Evolutionary conservation across 2,329 filamentous ascomycete species (phyloP).

Genomic region (Blastomyces emzantsi): DNA sequence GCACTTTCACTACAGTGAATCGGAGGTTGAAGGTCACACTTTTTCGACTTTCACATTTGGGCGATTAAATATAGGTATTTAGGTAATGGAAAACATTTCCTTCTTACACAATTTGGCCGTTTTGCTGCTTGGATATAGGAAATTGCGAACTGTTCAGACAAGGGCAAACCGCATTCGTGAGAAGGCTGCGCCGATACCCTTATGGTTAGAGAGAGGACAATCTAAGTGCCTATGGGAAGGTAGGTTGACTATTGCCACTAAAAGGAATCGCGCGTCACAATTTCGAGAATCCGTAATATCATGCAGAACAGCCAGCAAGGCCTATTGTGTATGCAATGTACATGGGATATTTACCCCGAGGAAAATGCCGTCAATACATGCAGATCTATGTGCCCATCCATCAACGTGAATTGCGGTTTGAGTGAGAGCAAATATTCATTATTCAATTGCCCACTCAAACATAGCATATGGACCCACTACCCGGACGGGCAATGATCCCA

Average conservation of each 20-base stretch:
- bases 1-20: not conserved
- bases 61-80: not conserved
- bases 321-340: not conserved
- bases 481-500: not conserved
- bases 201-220: not conserved
- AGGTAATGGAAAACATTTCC: not conserved
- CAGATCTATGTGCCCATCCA: not conserved
- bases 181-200: not conserved
- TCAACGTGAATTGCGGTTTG: not conserved
- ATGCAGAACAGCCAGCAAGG: not conserved
- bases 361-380: not conserved
- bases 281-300: not conserved
- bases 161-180: not conserved
- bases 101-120: not conserved
- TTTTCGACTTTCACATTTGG: too few species aligned
- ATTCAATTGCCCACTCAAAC: too few species aligned
- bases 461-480: not conserved
- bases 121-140: not conserved
- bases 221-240: not conserved
- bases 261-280: not conserved
- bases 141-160: not conserved
- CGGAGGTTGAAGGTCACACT: not conserved
- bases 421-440: not conserved
- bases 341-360: not conserved
- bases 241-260: not conserved